Base-by-base conservation (phyloP, 495 filamentous ascomycete species). In the Xylaria flabelliformis region DNA sequence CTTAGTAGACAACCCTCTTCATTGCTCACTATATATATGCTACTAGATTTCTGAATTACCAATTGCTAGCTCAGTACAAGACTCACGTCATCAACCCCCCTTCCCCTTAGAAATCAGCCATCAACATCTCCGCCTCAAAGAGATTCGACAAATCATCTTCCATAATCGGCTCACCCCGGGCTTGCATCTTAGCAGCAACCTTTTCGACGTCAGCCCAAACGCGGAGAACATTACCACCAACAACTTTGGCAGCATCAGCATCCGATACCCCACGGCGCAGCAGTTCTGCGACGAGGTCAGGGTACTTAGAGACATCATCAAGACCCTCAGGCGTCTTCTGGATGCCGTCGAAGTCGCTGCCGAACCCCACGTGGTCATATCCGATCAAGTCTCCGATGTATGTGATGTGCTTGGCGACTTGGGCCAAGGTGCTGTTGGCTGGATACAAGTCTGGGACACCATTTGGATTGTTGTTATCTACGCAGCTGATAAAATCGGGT, bases 301-400 rank as follows among this genome's bases (percentile, higher is more conserved):
- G 95, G 79, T 90, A 97, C 78, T 92, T 93, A 63, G 90, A 90
- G 36, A 98, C 94, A 81, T 97, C 94, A 26, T 90, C 90, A 73
- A 94, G 73, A 0, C 91, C 91, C 72, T 80, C 75, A 1, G 91
- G 91, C 0, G 86, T 87, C 0, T 64, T 78, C 2, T 71, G 70
- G 53, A 90, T 90, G 32, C 92, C 92, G 72, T 94, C 92, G 74
- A 90, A 94, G 79, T 95, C 92, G 19, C 88, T 89, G 0, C 92
- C 92, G 39, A 94, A 74, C 0, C 92, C 92, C 21, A 94, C 92
- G 80, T 94, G 85, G 15, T 92, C 90, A 74, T 86, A 94, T 21
- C 92, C 92, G 59, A 92, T 90, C 48, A 90, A 73, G 34, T 89
- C 75, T 7, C 90, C 92, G 68, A 95, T 90, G 75, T 95, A 84